Evolutionary conservation across 2,329 filamentous ascomycete genomes (phyloP), one percentile per base, ranked within the genome.

Genomic region (Paraphaeosphaeria sporulosa): DNA sequence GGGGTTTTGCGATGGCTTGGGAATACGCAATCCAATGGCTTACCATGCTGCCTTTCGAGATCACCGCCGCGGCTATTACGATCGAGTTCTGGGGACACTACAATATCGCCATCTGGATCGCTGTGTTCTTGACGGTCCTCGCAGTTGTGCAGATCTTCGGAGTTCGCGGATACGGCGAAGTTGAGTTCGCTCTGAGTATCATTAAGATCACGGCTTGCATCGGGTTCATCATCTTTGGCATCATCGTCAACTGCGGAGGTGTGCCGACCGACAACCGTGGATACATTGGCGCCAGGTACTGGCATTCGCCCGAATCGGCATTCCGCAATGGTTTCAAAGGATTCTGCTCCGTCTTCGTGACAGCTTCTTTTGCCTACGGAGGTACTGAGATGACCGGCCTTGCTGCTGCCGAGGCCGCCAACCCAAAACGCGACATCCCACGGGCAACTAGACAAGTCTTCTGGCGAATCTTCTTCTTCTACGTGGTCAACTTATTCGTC

Each of bases 191-290:
- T 25, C 82, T 89, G 21, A 82, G 81, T 63, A 77, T 84, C 58
- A 81, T 89, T 71, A 89, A 89, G 73, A 81, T 89, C 65, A 68
- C 78, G 13, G 85, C 87, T 48, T 84, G 85, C 68, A 78, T 84
- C 10, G 88, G 87, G 5, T 90, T 90, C 73, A 90, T 90, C 71
- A 82, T 90, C 64, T 77, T 89, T 27, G 87, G 85, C 47, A 87
- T 89, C 56, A 75, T 88, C 58, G 83, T 89, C 68, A 82, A 87
- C 71, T 81, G 78, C 56, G 87, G 86, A 46, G 87, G 85, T 54
- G 87, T 87, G 1, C 86, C 87, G 3, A 81, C 78, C 0, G 77
- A 85, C 59, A 66, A 82, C 64, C 76, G 82, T 66, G 84, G 85
- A 40, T 86, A 88, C 67, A 83, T 90, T 27, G 87, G 88, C 8